A percentile compares a stretch with the other conserved stretches of the same genome.
phyloP scores from a whole-genome alignment of 805 yeast species.

The Hanseniaspora lachancei region DNA sequence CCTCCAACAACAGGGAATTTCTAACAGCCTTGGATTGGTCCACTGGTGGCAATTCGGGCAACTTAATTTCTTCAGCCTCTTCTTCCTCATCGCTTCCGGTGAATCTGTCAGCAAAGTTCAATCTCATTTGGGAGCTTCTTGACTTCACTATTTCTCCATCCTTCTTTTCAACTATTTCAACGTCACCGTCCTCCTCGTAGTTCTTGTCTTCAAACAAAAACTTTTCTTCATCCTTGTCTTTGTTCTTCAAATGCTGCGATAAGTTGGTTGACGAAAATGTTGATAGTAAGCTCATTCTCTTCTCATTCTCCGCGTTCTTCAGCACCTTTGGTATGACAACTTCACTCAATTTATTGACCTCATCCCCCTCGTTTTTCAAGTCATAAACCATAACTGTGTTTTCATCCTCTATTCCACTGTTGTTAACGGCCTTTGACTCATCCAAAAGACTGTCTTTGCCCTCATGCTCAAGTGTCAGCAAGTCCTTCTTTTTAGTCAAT shows the following conservation, averaged over 20 bases:
- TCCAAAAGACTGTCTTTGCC: slow-evolving; percentile 4
- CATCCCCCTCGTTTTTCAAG: slow-evolving; percentile 16
- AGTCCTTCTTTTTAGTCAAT: not conserved
- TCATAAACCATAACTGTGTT: slow-evolving; percentile 4
- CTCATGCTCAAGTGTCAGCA: not conserved
- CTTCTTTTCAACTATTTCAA: slow-evolving; percentile 19
- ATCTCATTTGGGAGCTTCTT: slow-evolving; percentile 20
- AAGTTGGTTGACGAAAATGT: slow-evolving; percentile 41
- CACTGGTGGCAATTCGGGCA: slow-evolving; percentile 26
- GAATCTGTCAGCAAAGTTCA: slow-evolving; percentile 32
- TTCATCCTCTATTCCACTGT: not conserved
- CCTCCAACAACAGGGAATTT: slow-evolving; percentile 1
- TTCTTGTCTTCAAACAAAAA: slow-evolving; percentile 9
- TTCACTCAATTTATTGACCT: slow-evolving; percentile 44
- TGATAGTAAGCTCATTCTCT: slow-evolving; percentile 59
- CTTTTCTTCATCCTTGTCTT: slow-evolving; percentile 22
- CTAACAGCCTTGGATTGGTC: slow-evolving; percentile 5
- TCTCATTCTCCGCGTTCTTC: slow-evolving; percentile 45
- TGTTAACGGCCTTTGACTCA: slow-evolving; percentile 3
- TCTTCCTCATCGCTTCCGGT: slow-evolving; percentile 15
- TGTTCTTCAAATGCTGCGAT: slow-evolving; percentile 41
- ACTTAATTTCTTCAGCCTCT: slow-evolving; percentile 14
- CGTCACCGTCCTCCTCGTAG: slow-evolving; percentile 13
- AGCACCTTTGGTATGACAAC: slow-evolving; percentile 60
- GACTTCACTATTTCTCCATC: slow-evolving; percentile 17